Evolutionary conservation across 2,329 filamentous ascomycete species (phyloP).

Genomic region (Paracoccidioides lutzii): DNA sequence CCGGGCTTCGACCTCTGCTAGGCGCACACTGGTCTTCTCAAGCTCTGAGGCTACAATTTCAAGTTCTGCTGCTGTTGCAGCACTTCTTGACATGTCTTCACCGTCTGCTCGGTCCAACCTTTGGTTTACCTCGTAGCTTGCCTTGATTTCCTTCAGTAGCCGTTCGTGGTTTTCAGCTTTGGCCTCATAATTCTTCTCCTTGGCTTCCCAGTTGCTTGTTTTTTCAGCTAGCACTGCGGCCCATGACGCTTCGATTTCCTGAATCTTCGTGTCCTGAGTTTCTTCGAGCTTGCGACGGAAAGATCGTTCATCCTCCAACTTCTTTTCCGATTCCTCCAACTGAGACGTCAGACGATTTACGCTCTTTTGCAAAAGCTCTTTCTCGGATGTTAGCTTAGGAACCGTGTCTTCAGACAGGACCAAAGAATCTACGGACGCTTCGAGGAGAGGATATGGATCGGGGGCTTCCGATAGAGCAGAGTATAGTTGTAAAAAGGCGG

Average conservation of each 20-base stretch:
- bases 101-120: conserved; percentile 60
- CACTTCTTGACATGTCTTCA: conserved; percentile 45
- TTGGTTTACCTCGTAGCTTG: conserved; percentile 92
- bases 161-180: conserved; percentile 91
- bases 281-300: conserved; percentile 64
- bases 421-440: conserved; percentile 90
- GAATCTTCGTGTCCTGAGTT: conserved; percentile 63
- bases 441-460: conserved; percentile 89
- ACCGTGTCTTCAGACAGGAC: conserved; percentile 84
- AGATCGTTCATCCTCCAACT: conserved; percentile 63
- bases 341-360: conserved; percentile 64
- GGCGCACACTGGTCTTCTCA: conserved; percentile 71
- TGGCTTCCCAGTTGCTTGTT: conserved; percentile 89
- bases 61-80: conserved; percentile 75
- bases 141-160: conserved; percentile 85
- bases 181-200: conserved; percentile 80
- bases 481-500: conserved; percentile 84
- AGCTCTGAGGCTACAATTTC: conserved; percentile 88
- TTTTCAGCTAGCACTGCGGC: conserved; percentile 81
- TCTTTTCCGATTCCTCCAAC: conserved; percentile 68
- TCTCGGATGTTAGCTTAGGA: conserved; percentile 79
- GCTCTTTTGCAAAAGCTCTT: conserved; percentile 69
- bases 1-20: conserved; percentile 83
- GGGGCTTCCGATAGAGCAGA: conserved; percentile 88
- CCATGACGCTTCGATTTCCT: conserved; percentile 86